Conservation (phyloP, 1,284 basidiomycete genomes). For the Apiotrichum akiyoshidainum region DNA sequence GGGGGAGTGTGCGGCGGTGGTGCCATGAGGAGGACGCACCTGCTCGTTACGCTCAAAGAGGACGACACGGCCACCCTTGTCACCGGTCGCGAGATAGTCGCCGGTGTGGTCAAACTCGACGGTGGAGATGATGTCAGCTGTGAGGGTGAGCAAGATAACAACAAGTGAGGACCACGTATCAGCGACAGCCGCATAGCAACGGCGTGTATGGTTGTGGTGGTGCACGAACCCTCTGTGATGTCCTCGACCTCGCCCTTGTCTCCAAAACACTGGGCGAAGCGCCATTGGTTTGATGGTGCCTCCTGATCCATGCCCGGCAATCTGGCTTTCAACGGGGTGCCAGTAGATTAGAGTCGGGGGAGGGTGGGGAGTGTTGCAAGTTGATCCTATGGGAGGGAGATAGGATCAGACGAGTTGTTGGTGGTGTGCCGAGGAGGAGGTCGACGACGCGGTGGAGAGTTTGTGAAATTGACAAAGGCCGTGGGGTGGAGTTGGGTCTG, state of each 20-base stretch:
- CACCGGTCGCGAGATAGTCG: conserved; percentile 98
- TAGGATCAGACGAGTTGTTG: neutral
- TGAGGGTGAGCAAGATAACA: conserved; percentile 5
- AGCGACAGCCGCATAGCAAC: neutral
- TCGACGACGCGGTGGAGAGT: neutral
- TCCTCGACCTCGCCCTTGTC: conserved; percentile 99
- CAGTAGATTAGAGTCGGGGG: neutral
- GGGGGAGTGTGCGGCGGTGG: neutral
- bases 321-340: neutral
- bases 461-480: neutral
- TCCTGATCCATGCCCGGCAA: conserved; percentile 64
- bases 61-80: conserved; percentile 98
- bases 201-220: neutral
- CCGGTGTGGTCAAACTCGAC: conserved; percentile 99
- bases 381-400: neutral
- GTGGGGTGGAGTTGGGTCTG: too few species aligned
- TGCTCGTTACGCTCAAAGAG: conserved; percentile 97
- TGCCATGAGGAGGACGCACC: conserved; percentile 57
- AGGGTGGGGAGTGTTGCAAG: neutral
- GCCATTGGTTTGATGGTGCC: conserved; percentile 70
- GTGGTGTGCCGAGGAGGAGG: neutral
- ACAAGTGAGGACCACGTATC: neutral
- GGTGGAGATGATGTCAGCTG: conserved; percentile 98
- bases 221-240: conserved; percentile 84
- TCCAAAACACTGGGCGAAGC: conserved; percentile 99